These are phyloP conservation scores for Vaccinium macrocarpon DNA, from an alignment of 148 eudicot species.

Conservation along the genomic window DNA sequence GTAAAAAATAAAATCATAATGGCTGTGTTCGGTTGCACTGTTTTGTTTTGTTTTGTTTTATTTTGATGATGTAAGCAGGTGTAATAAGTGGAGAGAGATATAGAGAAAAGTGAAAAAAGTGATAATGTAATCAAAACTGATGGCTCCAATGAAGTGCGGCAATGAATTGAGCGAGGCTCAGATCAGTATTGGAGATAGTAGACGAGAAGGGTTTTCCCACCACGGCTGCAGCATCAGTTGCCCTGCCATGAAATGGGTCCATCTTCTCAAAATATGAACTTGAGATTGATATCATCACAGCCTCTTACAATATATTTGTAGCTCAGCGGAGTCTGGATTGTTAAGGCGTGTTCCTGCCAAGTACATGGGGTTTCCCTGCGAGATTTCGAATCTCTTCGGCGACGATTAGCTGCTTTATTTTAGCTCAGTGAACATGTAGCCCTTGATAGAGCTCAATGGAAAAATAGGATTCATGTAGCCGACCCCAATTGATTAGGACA, in stretches of 20 bases:
- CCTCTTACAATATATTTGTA: not conserved
- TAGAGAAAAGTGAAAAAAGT: no score
- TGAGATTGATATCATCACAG: not conserved
- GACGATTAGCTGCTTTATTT: constrained; percentile 28
- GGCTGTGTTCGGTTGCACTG: no score
- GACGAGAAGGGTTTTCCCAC: not conserved
- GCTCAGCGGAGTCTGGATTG: constrained; percentile 10
- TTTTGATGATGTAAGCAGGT: no score
- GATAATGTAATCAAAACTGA: no score
- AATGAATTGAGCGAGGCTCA: not conserved
- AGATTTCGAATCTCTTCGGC: constrained; percentile 99
- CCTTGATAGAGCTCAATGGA: no score
- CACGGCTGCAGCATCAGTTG: not conserved
- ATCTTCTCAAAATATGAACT: not conserved
- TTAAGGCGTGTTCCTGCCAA: constrained; percentile 99
- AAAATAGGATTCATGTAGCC: no score
- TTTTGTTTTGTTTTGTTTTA: no score
- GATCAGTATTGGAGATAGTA: not conserved
- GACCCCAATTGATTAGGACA: no score
- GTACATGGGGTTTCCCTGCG: constrained; percentile 99
- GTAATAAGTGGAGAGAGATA: no score
- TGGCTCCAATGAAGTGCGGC: not conserved
- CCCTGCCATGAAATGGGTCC: not conserved
- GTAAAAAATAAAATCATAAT: no score
- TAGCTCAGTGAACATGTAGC: no score